Conservation (phyloP, 2,329 filamentous ascomycete genomes). For the Aspergillus fischeri region DNA sequence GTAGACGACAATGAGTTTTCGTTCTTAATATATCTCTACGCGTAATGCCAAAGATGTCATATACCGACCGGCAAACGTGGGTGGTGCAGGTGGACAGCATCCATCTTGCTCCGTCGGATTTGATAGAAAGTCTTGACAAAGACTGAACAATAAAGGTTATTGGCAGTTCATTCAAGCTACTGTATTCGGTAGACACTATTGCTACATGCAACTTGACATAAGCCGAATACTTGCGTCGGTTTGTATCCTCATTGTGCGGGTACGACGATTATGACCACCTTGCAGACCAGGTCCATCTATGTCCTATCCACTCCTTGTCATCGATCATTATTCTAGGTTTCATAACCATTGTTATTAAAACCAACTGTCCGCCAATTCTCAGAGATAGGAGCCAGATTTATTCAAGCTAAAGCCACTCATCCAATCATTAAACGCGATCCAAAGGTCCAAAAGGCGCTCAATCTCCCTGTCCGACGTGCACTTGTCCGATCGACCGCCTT, state of each 20-base stretch:
- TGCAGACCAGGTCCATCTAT: neutral
- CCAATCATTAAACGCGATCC: neutral
- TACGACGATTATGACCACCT: neutral
- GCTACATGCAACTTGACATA: no score
- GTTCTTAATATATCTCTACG: neutral
- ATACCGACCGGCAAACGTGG: no score
- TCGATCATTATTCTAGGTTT: neutral
- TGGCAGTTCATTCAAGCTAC: no score
- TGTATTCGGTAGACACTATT: no score
- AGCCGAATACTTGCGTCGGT: no score
- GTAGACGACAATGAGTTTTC: neutral
- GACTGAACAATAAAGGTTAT: no score
- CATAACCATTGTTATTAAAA: neutral
- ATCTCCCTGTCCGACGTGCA: neutral
- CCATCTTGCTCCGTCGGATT: no score
- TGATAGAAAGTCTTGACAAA: no score
- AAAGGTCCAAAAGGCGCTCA: neutral
- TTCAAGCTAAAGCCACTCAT: neutral
- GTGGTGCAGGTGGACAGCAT: no score
- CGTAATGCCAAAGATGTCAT: neutral
- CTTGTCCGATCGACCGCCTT: slow-evolving; percentile 1
- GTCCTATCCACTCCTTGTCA: neutral
- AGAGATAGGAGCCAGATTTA: neutral
- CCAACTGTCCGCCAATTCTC: neutral
- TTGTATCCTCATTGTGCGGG: no score